Percentiles rank a stretch among this genome's conserved stretches.
Conservation (phyloP, 257 asterid genomes). For the Rubia yunnanensis region DNA sequence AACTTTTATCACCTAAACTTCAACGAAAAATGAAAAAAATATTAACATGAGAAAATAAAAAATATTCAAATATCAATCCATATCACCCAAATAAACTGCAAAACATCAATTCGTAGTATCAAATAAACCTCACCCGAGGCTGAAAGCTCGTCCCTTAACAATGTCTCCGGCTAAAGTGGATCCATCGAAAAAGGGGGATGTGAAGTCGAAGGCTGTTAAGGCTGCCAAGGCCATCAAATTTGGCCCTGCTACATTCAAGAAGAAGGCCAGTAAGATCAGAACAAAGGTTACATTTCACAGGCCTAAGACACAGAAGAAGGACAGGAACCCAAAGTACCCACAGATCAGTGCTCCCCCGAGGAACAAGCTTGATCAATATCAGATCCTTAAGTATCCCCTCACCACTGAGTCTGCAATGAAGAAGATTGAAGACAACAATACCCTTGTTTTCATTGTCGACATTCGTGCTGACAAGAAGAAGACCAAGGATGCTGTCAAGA, state of each 20-base stretch:
- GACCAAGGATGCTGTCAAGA: conserved; percentile 29
- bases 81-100: too few relatives aligned
- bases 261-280: conserved; percentile 26
- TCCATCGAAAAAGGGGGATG: conserved; percentile 15
- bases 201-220: conserved; percentile 28
- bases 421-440: conserved; percentile 31
- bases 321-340: conserved; percentile 27
- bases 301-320: conserved; percentile 28
- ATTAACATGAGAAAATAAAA: too few relatives aligned
- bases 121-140: too few relatives aligned
- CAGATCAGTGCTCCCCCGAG: conserved; percentile 30
- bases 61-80: too few relatives aligned
- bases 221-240: conserved; percentile 29
- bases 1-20: too few relatives aligned
- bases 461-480: too few relatives aligned
- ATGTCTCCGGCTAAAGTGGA: conserved; percentile 45
- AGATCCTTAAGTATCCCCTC: conserved; percentile 27
- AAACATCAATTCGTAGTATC: too few relatives aligned
- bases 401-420: conserved; percentile 35
- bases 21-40: too few relatives aligned
- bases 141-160: background rate
- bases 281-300: conserved; percentile 30
- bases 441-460: conserved; percentile 29
- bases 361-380: conserved; percentile 28
- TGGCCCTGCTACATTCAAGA: conserved; percentile 20